Evolutionary conservation across 495 filamentous ascomycete genomes (phyloP), one percentile per base, ranked within the genome.

Genomic region (Penicillium malachiteum): DNA sequence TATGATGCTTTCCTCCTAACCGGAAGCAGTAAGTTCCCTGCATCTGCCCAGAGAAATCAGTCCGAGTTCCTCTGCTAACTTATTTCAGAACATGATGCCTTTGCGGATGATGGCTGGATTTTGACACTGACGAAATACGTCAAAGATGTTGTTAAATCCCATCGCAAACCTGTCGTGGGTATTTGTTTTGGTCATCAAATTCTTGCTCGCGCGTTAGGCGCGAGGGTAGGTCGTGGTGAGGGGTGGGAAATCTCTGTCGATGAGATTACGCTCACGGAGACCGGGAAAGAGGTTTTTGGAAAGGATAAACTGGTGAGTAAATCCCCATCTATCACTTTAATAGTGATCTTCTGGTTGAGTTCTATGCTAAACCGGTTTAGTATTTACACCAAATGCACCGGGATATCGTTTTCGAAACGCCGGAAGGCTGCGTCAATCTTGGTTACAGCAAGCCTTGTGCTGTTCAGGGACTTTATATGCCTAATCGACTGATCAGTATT

Each of bases 101-200:
- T 82, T 64, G 83, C 87, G 21, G 72, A 87, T 59, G 78, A 82
- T 53, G 71, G 80, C 0, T 96, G 90, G 92, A 90, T 95, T 31
- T 16, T 84, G 12, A 76, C 77, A 8, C 78, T 96, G 1, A 84
- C 88, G 0, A 78, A 84, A 32, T 96, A 84, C 63, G 75, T 81
- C 0, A 76, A 77, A 39, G 67, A 76, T 32, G 48, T 85, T 50
- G 64, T 89, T 42, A 58, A 67, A 45, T 71, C 82, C 39, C 60
- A 71, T n/a, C 70, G 77, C 55, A 81, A 92, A 41, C 78, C 81
- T 6, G 74, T 93, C 12, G 75, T 96, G 31, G 92, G 92, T 3
- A 80, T 94, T 9, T 96, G 92, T 64, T 96, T 92, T 65, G 92
- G 92, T n/a, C 91, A 96, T 65, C 91, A 96, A 71, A 92, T 96